phyloP scores from a whole-genome alignment of 805 yeast species.

The Starmera caribaea region DNA sequence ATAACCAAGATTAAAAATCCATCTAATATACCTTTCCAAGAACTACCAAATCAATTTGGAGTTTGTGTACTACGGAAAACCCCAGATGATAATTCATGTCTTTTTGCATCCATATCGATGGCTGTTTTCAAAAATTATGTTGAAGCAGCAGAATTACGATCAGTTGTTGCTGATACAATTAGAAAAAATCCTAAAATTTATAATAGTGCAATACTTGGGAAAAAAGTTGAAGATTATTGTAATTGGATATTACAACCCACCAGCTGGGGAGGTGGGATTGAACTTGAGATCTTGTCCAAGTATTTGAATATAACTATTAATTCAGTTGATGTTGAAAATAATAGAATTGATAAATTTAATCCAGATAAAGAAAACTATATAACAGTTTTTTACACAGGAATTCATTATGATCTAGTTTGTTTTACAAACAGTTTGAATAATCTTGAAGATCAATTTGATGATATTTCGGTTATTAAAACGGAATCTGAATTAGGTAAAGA shows the following conservation, averaged over 20 bases:
- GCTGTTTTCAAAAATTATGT: slow-evolving; percentile 34
- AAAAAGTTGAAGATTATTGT: slow-evolving; percentile 37
- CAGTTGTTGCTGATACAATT: slow-evolving; percentile 40
- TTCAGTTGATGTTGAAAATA: slow-evolving; percentile 58
- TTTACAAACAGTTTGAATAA: slow-evolving; percentile 12
- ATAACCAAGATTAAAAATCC: slow-evolving; percentile 3
- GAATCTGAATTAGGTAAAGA: slow-evolving; percentile 21
- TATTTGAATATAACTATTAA: slow-evolving; percentile 41
- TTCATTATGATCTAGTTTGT: slow-evolving; percentile 64
- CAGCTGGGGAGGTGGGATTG: slow-evolving; percentile 84
- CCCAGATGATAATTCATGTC: slow-evolving; percentile 73
- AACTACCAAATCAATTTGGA: slow-evolving; percentile 12
- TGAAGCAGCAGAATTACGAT: slow-evolving; percentile 39
- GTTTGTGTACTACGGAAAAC: slow-evolving; percentile 43
- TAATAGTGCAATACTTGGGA: slow-evolving; percentile 48
- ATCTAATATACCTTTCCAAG: slow-evolving; percentile 4
- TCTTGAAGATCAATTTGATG: slow-evolving; percentile 23
- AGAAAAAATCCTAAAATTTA: slow-evolving; percentile 32
- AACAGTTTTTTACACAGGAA: slow-evolving; percentile 55
- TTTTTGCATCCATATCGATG: slow-evolving; percentile 57
- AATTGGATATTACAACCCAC: slow-evolving; percentile 50
- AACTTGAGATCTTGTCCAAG: slow-evolving; percentile 50
- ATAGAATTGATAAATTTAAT: slow-evolving; percentile 44
- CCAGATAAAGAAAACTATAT: slow-evolving; percentile 29
- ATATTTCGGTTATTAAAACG: slow-evolving; percentile 32